Conservation (phyloP, 768 basidiomycete species). For the Tylopilus plumbeoviolaceoides region DNA sequence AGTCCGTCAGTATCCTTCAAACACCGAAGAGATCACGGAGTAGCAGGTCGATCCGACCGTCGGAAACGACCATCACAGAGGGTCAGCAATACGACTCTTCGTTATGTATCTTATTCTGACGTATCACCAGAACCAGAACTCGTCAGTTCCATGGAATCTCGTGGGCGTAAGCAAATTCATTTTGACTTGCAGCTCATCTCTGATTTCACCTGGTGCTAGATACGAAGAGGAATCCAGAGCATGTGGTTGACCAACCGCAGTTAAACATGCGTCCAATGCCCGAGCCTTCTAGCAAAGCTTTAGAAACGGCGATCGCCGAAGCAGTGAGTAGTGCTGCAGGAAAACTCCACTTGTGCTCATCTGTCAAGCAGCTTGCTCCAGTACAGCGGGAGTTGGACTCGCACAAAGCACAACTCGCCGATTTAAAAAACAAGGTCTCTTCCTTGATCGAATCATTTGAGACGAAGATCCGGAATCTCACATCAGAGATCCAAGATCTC, state of each 20-base stretch:
- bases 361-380: constrained; percentile 41
- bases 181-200: neutral
- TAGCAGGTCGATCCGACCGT: constrained; percentile 46
- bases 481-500: constrained; percentile 32
- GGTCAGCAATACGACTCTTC: constrained; percentile 30
- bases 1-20: constrained; percentile 48
- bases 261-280: neutral
- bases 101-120: constrained; percentile 9
- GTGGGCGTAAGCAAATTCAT: constrained; percentile 14
- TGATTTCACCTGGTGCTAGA: constrained; percentile 2
- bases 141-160: constrained; percentile 8
- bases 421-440: constrained; percentile 30
- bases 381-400: constrained; percentile 47
- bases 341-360: constrained; percentile 1
- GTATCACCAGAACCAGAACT: constrained; percentile 23
- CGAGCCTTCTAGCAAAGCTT: constrained; percentile 4
- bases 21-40: constrained; percentile 44
- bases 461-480: constrained; percentile 35
- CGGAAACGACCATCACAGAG: constrained; percentile 55
- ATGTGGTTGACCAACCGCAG: constrained; percentile 5
- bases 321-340: constrained; percentile 23
- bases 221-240: constrained; percentile 1
- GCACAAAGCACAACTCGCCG: constrained; percentile 43
- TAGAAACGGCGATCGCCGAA: constrained; percentile 23
- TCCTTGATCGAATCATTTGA: constrained; percentile 31